Evolutionary conservation across 495 filamentous ascomycete genomes (phyloP).

Genomic region (Annulohypoxylon bovei): DNA sequence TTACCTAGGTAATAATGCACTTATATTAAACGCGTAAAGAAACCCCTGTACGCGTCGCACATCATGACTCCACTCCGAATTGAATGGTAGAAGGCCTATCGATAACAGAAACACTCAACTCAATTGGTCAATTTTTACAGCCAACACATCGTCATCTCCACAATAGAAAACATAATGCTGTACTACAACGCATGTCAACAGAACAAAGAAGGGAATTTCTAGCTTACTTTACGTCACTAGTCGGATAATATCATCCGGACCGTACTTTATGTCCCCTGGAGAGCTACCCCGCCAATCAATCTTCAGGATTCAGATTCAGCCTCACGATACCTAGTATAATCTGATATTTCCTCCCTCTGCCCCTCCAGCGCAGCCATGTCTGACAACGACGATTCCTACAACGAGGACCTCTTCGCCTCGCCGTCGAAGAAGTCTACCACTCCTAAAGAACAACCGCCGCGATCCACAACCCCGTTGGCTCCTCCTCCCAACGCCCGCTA

Average conservation of each 20-base stretch:
- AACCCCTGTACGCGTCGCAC: constrained; percentile 23
- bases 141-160: constrained; percentile 32
- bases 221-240: constrained; percentile 20
- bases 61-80: constrained; percentile 17
- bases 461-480: constrained; percentile 58
- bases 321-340: neutral
- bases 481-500: constrained; percentile 63
- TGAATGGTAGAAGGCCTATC: constrained; percentile 19
- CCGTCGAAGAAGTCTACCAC: constrained; percentile 60
- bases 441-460: constrained; percentile 34
- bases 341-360: neutral
- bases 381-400: constrained; percentile 68
- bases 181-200: constrained; percentile 37
- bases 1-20: neutral
- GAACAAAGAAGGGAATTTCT: constrained; percentile 3
- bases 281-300: constrained; percentile 33
- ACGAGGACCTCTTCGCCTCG: constrained; percentile 78
- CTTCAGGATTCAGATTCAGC: neutral
- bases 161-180: constrained; percentile 27
- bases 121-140: constrained; percentile 36
- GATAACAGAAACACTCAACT: constrained; percentile 9
- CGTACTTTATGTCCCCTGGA: neutral
- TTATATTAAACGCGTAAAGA: constrained; percentile 21
- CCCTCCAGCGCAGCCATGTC: constrained; percentile 30
- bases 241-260: neutral